These are phyloP conservation scores for Gaillardinia entomophila DNA, from an alignment of 805 yeast genomes.

Conservation along the genomic window DNA sequence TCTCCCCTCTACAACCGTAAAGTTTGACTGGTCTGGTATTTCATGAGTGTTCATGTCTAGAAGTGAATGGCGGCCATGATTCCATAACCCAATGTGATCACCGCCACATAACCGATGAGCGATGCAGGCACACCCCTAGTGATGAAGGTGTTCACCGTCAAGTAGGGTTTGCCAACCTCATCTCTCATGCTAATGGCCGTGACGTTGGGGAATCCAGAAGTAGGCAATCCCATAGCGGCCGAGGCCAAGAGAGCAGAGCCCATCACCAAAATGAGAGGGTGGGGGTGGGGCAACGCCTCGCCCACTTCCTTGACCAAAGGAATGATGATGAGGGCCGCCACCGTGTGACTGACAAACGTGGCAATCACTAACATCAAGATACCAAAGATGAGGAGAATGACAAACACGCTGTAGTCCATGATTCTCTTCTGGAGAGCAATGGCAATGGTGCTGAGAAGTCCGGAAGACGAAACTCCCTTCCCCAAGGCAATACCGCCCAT, in stretches of 20 bases:
- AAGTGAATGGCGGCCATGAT: slow-evolving; percentile 22
- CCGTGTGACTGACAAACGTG: slow-evolving; percentile 40
- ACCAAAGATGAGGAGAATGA: slow-evolving; percentile 65
- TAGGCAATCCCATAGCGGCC: slow-evolving; percentile 42
- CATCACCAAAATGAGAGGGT: slow-evolving; percentile 35
- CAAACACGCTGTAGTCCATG: slow-evolving; percentile 62
- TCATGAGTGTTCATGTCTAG: no score
- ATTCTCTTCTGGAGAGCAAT: slow-evolving; percentile 57
- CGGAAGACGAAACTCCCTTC: slow-evolving; percentile 90
- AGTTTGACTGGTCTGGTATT: no score
- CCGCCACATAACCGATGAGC: slow-evolving; percentile 28
- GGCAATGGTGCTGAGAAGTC: slow-evolving; percentile 77
- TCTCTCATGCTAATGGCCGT: slow-evolving; percentile 40
- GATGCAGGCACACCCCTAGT: slow-evolving; percentile 39
- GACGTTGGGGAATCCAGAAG: slow-evolving; percentile 40
- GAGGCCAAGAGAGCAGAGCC: slow-evolving; percentile 37
- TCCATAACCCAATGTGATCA: slow-evolving; percentile 36
- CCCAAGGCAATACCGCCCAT: slow-evolving; percentile 98
- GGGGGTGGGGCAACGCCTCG: slow-evolving; percentile 29
- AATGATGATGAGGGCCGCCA: slow-evolving; percentile 37
- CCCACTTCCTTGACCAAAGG: slow-evolving; percentile 40
- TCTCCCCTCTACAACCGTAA: no score
- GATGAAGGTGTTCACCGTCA: slow-evolving; percentile 36
- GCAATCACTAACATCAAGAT: slow-evolving; percentile 35
- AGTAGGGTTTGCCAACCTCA: slow-evolving; percentile 34